Evolutionary conservation across 2,329 filamentous ascomycete genomes (phyloP), one percentile per base, ranked within the genome.

Genomic region (Neopestalotiopsis sp.): DNA sequence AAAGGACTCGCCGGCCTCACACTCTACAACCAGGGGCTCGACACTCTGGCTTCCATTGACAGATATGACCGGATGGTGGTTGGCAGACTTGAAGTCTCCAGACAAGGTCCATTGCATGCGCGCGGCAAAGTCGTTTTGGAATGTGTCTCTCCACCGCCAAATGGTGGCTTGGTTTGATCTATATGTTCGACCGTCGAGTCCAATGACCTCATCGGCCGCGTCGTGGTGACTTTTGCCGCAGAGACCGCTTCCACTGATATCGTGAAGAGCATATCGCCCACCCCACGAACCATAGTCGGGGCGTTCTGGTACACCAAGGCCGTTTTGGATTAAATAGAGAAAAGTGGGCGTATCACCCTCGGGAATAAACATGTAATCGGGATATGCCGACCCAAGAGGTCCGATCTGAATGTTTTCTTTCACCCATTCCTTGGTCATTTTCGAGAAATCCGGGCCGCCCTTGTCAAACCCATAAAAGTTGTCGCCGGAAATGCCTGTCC

Each of bases 281-380:
- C 85, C 85, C 85, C 85, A 87, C 0, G 81, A 82, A 1, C 85
- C 85, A 56, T 79, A 87, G 5, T 81, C 76, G 0, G 85, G 85
- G 61, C 81, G 79, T 34, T 86, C 84, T 0, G 83, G 79, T 6
- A 80, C 78, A 32, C 83, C 82, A 0, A 87, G 78, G 1, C 84
- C 84, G 65, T 86, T 86, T 61, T 84, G 83, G 28, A 85, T 81
- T 1, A 83, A 79, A 68, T 85, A 86, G 10, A 87, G 78, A 63
- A 87, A 84, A 0, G 85, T 83, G 0, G 85, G 85, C 1, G 83
- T 85, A 69, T 86, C 85, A n/a, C 85, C 84, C 73, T 90, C 88
- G 28, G 83, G 81, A 67, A 88, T 87, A 71, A 81, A 88, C 9
- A 82, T 74, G 59, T 82, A 83, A 69, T 87, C 76, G 0, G 84